phyloP scores from a whole-genome alignment of 1,284 basidiomycete species.

The Crucibulum parvulum region DNA sequence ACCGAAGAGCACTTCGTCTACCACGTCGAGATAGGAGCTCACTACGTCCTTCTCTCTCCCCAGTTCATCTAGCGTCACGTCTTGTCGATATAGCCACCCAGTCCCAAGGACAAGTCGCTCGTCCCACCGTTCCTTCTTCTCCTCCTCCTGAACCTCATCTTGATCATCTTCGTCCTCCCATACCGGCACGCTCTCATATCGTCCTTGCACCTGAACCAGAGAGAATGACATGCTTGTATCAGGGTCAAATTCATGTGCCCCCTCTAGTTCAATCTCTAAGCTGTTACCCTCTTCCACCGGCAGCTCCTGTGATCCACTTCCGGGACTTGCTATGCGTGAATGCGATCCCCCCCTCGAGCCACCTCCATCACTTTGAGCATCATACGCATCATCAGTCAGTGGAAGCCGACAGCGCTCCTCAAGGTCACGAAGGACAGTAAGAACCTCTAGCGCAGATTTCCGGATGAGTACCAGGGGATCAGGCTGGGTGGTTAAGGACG shows the following conservation, averaged over 20 bases:
- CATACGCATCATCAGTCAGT: slow-evolving; percentile 76
- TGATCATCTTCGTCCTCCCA: slow-evolving; percentile 80
- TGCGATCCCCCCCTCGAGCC: slow-evolving; percentile 43
- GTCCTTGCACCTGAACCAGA: slow-evolving; percentile 71
- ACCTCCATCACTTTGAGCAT: slow-evolving; percentile 72
- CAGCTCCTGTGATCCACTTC: slow-evolving; percentile 45
- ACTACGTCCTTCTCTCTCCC: slow-evolving; percentile 63
- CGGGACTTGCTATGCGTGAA: slow-evolving; percentile 56
- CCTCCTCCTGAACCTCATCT: slow-evolving; percentile 53
- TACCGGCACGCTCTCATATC: slow-evolving; percentile 70
- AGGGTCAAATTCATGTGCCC: slow-evolving; percentile 46
- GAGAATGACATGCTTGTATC: slow-evolving; percentile 71
- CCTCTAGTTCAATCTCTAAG: slow-evolving; percentile 18
- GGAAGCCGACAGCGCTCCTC: slow-evolving; percentile 73
- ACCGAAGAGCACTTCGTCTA: slow-evolving; percentile 76
- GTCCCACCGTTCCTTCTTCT: slow-evolving; percentile 77
- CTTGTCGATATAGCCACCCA: slow-evolving; percentile 81
- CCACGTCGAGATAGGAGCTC: slow-evolving; percentile 68
- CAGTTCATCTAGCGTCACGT: slow-evolving; percentile 62
- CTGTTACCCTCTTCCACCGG: slow-evolving; percentile 35
- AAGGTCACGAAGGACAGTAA: slow-evolving; percentile 72
- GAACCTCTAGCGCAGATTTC: slow-evolving; percentile 77
- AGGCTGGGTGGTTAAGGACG: slow-evolving; percentile 28
- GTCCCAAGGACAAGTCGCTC: slow-evolving; percentile 77
- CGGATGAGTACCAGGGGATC: slow-evolving; percentile 76